Evolutionary conservation across 176 grass and related monocot species (phyloP), one percentile per base, ranked within the genome.

Genomic region (Oryza officinalis): DNA sequence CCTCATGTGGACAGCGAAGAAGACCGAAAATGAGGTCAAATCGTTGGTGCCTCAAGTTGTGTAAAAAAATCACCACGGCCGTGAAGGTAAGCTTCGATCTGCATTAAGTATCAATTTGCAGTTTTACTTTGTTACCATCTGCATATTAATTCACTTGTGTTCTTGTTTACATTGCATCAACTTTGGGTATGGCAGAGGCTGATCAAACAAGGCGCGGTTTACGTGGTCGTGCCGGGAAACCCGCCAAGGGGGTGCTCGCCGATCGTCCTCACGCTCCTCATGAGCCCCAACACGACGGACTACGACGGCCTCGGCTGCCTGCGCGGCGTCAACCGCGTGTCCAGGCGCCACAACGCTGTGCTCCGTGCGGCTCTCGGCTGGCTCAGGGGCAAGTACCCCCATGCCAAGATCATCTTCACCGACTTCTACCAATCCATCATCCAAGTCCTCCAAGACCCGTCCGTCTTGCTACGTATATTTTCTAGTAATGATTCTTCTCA

Each of bases 221-320:
- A 85, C n/a, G 12, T 84, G 0, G 75, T 84, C 0, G 81, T 88
- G 38, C 70, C 82, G 0, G 87, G 82, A 12, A 89, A 75, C 11
- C 87, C 82, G 0, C 77, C 82, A 15, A 85, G 0, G 5, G 87
- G 82, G 31, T 89, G 87, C 28, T 45, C 64, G 0, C 82, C 87
- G 0, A 0, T 61, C 0, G 1, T 69, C 0, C 81, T 70, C 1
- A 76, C 50, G 1, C 13, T 40, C 2, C 35, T 9, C 3, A 20
- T 0, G 45, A 79, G 63, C 20, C 2, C 37, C 8, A 41, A 28
- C 38, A 7, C 22, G 46, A 5, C 13, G 3, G 0, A 38, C 35
- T 38, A 38, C 1, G 35, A 38, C 0, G 1, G 37, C 63, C 6
- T 63, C 2, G 82, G 82, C 14, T 89, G 81, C 69, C 70, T 89